Percentiles rank a stretch among this genome's conserved stretches.
These are phyloP conservation scores for Oryza meridionalis DNA, from an alignment of 176 grass and related monocot genomes.

Conservation along the genomic window DNA sequence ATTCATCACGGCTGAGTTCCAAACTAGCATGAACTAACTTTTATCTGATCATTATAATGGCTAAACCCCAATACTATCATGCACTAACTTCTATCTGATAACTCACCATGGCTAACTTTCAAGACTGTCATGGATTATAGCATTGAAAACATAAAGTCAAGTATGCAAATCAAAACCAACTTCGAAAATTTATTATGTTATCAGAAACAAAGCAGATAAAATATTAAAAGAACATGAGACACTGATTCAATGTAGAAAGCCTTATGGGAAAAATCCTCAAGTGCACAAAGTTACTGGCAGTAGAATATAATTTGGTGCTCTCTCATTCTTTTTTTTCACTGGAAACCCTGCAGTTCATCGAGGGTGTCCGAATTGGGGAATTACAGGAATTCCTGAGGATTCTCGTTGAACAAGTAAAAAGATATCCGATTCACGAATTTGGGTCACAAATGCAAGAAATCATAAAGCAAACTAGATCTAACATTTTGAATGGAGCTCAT, in stretches of 20 bases:
- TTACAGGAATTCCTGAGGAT: too few relatives aligned
- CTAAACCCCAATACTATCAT: conserved; percentile 19
- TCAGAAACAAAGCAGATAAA: not conserved
- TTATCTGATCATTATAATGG: conserved; percentile 17
- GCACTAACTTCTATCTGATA: not conserved
- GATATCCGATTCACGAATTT: not conserved
- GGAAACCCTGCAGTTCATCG: not conserved
- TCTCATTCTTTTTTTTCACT: not conserved
- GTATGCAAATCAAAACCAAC: conserved; percentile 19
- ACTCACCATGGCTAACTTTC: not conserved
- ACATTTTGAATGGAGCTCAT: conserved; percentile 15
- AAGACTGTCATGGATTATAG: not conserved
- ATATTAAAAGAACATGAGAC: not conserved
- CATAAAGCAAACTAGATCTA: conserved; percentile 21
- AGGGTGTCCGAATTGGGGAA: not conserved
- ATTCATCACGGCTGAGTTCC: conserved; percentile 17
- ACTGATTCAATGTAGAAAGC: not conserved
- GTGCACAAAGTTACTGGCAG: not conserved
- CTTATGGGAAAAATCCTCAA: not conserved
- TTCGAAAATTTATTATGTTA: not conserved
- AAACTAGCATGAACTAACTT: conserved; percentile 14
- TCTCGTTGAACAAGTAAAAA: not conserved
- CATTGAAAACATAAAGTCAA: conserved; percentile 7
- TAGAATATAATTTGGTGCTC: not conserved
- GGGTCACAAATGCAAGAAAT: not conserved